Base-by-base conservation (phyloP, 2,329 filamentous ascomycete species). In the Plectosphaerella sp. region DNA sequence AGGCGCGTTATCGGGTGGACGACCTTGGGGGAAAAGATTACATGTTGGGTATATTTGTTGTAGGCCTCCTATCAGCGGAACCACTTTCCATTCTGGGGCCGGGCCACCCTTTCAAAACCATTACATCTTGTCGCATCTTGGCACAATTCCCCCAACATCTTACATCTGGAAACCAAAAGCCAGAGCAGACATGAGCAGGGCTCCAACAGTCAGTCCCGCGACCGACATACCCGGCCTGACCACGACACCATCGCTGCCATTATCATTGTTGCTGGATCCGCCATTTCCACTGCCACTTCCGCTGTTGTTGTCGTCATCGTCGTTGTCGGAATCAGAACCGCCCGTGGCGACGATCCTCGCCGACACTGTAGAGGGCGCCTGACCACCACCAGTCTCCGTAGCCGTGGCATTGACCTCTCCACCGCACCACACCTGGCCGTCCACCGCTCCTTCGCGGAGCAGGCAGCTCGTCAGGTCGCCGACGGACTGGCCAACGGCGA, bases 381-480 rank as follows among this genome's bases (percentile, higher is more conserved):
- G 55, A 2, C 57, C 45, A 2, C 59, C 62, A 8, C 54, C 60
- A 1, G 67, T 62, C 33, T 65, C 72, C 4, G 69, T 76, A 8
- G 71, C 72, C 3, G 67, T 73, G 6, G 66, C 65, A 16, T 64
- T 71, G 8, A 58, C 52, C 56, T 60, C 62, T 14, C 62, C 67
- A 43, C 69, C 69, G 66, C 76, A 80, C 60, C 77, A 80, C 56
- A 78, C 68, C 8, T 69, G 58, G 10, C 57, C 54, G 48, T 65
- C 59, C 25, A 60, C 56, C 25, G 69, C 69, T 33, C 73, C 73
- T 47, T 73, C 60, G 33, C 63, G 57, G 47, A 57, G 65, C 14
- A 79, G 62, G 57, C 77, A 80, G 28, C 56, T 22, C 16, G 52
- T 46, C 18, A 68, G 65, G 22, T 64, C 57, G 33, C 25, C 56